Base-by-base conservation (phyloP, 257 asterid species). In the Linaria vulgaris region DNA sequence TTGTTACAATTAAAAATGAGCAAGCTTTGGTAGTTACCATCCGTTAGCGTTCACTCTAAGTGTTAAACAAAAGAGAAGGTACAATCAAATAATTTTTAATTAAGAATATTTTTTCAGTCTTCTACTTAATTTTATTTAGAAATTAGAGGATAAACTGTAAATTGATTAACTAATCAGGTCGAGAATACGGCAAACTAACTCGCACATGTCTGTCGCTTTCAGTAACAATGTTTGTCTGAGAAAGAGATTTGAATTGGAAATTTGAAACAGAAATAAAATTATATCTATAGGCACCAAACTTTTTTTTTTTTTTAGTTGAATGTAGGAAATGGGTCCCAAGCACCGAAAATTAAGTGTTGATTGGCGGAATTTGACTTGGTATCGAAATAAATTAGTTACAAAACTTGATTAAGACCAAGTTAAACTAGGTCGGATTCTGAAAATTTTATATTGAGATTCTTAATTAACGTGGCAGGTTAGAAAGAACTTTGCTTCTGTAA, bases 121-220 rank as follows among this genome's bases (percentile, higher is more conserved):
- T 17, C 49, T 51, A 64, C 24, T 44, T 12, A 59, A 46, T 38
- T 44, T 56, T 38, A 41, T 16, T 49, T 11, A 47, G 44, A 49
- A 41, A 24, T 30, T 49, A 45, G 53, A 69, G 65, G 50, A 61
- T 51, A 43, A 45, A 46, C 14, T 30, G 16, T 21, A 62, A 10
- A n/a, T 6, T 27, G 58, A 49, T 55, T 38, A 61, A 62, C 56
- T 37, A 70, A 48, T 68, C 41, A 20, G 20, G 37, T 46, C 61
- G 60, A 58, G 68, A 75, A 76, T 61, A 62, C 57, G 50, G 71
- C 56, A 23, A 56, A 68, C 51, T 62, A 68, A 41, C 55, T 38
- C 24, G 75, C 87, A 86, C 91, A 86, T 83, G 91, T 61, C 79
- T 63, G 79, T 86, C 85, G 61, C 80, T 76, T 76, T 83, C 88